Evolutionary conservation across 2,329 filamentous ascomycete species (phyloP).

Genomic region (Tolypocladium ophioglossoides): DNA sequence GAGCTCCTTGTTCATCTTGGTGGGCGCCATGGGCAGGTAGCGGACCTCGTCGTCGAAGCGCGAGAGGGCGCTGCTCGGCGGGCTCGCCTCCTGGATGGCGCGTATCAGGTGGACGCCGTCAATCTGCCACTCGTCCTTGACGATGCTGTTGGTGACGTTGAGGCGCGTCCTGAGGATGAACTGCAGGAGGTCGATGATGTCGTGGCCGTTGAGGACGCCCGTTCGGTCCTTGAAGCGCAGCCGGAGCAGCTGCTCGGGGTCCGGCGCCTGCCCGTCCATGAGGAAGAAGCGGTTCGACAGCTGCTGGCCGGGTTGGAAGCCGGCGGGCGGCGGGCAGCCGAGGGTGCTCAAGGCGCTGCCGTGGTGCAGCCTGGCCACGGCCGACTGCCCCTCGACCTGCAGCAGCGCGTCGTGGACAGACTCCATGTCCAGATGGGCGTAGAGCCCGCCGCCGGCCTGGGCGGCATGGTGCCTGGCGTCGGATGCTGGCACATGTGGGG

Average conservation of each 20-base stretch:
- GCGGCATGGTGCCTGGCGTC: conserved; percentile 8
- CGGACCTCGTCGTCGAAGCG: conserved; percentile 24
- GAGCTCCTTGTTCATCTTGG: conserved; percentile 35
- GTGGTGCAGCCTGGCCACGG: neutral
- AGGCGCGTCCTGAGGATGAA: conserved; percentile 19
- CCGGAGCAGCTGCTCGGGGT: conserved; percentile 11
- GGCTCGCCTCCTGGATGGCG: conserved; percentile 9
- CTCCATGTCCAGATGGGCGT: conserved; percentile 25
- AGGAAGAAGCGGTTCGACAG: conserved; percentile 1
- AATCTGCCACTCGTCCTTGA: conserved; percentile 19
- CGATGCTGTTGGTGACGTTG: conserved; percentile 16
- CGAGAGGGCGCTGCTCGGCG: conserved; percentile 12
- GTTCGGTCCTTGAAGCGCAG: conserved; percentile 14
- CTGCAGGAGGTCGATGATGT: conserved; percentile 16
- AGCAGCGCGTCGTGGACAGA: conserved; percentile 22
- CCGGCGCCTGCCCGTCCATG: conserved; percentile 4
- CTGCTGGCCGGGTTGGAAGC: neutral
- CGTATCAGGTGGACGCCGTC: conserved; percentile 14
- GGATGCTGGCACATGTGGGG: conserved; percentile 5
- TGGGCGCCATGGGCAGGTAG: conserved; percentile 29
- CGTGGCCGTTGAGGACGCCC: conserved; percentile 13
- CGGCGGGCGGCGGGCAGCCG: neutral
- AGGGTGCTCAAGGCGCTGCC: neutral
- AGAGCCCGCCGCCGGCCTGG: conserved; percentile 12
- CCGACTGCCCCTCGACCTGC: conserved; percentile 15